Base-by-base conservation (phyloP, 768 basidiomycete genomes). In the Lactarius quietus region DNA sequence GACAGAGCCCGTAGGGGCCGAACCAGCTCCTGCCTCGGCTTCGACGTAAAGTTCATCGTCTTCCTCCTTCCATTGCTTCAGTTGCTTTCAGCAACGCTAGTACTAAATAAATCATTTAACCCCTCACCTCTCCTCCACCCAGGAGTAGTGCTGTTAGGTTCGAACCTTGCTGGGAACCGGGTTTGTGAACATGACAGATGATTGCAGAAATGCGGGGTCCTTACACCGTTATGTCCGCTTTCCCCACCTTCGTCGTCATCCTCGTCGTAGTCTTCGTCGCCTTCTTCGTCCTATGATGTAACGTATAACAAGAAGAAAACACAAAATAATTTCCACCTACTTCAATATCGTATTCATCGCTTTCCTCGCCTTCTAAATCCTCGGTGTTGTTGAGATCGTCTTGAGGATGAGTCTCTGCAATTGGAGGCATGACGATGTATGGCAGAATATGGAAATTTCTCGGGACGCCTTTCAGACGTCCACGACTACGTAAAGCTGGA, bases 321-420 rank as follows among this genome's bases (percentile, higher is more conserved):
- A n/a, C 18, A 53, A 55, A 51, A 6, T 35, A 20, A 55, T 26
- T 18, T 9, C 10, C 18, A 14, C 65, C 26, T 26, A 66, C 65
- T 57, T 62, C 65, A 7, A 59, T 17, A 3, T 66, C 65, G 26
- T 66, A 66, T 12, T 66, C 65, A 15, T 66, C 65, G 23, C 61
- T 62, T 54, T 66, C 65, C 35, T 66, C 65, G 6, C 2, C 65
- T 51, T 66, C 60, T 17, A n/a, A 23, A 4, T 65, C 51, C 29
- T 43, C 61, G 28, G 31, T 14, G 17, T 52, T 51, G 20, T 54
- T 31, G 26, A 23, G 48, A 39, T 20, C 6, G 26, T 36, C 31
- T 29, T 39, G 48, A 36, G 48, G 31, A 20, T 26, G 38, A 35
- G 61, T 52, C 20, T 65, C 57, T 38, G 33, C 39, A 36, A 23